These are phyloP conservation scores for Pugionium cornutum DNA, from an alignment of 345 rosid species.

Conservation along the genomic window DNA sequence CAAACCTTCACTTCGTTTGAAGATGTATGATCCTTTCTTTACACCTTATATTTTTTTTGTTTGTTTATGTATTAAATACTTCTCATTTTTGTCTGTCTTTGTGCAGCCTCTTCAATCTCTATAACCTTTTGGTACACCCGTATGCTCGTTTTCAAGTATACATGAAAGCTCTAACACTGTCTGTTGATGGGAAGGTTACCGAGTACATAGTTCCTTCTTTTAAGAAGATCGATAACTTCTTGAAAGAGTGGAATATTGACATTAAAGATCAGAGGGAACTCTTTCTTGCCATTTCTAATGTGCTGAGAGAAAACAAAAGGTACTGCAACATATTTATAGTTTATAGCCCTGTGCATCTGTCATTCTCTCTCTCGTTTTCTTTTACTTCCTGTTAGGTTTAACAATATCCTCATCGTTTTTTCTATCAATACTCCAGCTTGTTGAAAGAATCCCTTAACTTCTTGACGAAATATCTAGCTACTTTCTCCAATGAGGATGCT, in stretches of 20 bases:
- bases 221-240: constrained; percentile 76
- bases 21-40: constrained; percentile 57
- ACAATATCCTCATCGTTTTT: constrained; percentile 6
- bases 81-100: constrained; percentile 30
- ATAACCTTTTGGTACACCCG: constrained; percentile 72
- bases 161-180: constrained; percentile 70
- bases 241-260: constrained; percentile 94
- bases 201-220: constrained; percentile 73
- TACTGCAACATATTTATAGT: constrained; percentile 21
- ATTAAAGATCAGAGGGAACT: constrained; percentile 80
- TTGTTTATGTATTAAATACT: constrained; percentile 22
- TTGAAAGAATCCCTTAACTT: constrained; percentile 67
- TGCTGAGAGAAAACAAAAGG: constrained; percentile 78
- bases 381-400: neutral
- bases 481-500: constrained; percentile 78
- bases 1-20: constrained; percentile 82
- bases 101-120: constrained; percentile 87
- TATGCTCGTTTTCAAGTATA: constrained; percentile 74
- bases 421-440: constrained; percentile 44
- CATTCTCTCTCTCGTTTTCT: neutral
- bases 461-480: constrained; percentile 79
- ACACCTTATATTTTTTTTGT: neutral
- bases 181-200: constrained; percentile 73
- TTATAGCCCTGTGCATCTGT: neutral
- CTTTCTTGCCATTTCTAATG: constrained; percentile 70